Percentiles rank a stretch among this genome's conserved stretches.
Evolutionary conservation across 2,329 filamentous ascomycete genomes (phyloP).

Genomic region (Cercospora sp.): DNA sequence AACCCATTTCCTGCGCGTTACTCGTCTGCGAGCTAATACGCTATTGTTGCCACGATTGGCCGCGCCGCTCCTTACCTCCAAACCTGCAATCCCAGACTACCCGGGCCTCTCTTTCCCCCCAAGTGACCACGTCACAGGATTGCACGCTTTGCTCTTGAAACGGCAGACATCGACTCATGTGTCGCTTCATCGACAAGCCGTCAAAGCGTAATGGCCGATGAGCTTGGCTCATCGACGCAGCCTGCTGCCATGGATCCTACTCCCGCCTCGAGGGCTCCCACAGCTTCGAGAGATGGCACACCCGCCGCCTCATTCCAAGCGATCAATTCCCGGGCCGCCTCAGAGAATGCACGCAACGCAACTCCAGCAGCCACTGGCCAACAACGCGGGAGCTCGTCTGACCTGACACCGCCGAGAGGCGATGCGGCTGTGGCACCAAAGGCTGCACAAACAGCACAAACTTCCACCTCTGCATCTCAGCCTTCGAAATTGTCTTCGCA

Average conservation of each 20-base stretch:
- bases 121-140: constrained; percentile 14
- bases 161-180: constrained; percentile 22
- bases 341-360: constrained; percentile 25
- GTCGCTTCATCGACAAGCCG: constrained; percentile 17
- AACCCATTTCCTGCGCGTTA: background rate
- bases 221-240: constrained; percentile 20
- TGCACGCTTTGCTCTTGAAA: background rate
- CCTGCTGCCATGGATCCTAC: constrained; percentile 5
- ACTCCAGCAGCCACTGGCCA: constrained; percentile 21
- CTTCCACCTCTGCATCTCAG: constrained; percentile 25
- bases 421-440: constrained; percentile 27
- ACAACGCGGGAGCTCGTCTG: constrained; percentile 22
- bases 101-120: constrained; percentile 2
- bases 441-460: constrained; percentile 32
- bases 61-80: constrained; percentile 7
- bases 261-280: constrained; percentile 12
- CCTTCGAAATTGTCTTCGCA: constrained; percentile 24
- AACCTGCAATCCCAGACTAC: background rate
- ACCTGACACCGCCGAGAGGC: constrained; percentile 27
- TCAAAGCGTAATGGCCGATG: constrained; percentile 28
- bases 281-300: constrained; percentile 23
- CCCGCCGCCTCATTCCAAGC: constrained; percentile 30
- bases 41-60: constrained; percentile 6
- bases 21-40: background rate
- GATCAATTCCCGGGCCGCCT: constrained; percentile 28